These are phyloP conservation scores for Phytopythium delawarense DNA, from an alignment of 352 stramenopile species.

Conservation along the genomic window DNA sequence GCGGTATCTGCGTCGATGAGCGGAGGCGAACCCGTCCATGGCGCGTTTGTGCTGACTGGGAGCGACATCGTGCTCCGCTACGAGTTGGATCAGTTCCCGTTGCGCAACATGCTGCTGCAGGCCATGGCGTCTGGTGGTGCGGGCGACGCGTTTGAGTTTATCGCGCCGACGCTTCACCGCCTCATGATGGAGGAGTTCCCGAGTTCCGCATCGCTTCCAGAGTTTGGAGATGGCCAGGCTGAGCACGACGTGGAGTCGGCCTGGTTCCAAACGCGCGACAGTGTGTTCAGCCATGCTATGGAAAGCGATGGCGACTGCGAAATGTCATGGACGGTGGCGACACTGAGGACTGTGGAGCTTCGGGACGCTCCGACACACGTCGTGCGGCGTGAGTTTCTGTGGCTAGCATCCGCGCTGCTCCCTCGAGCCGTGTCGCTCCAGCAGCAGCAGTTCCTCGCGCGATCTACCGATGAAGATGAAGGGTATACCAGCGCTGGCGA, in stretches of 20 bases:
- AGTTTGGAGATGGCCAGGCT: neutral
- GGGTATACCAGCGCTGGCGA: neutral
- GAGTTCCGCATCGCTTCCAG: conserved; percentile 5
- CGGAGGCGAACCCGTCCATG: neutral
- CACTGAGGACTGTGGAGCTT: conserved; percentile 4
- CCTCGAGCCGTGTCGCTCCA: neutral
- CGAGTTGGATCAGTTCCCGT: conserved; percentile 33
- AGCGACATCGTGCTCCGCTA: conserved; percentile 54
- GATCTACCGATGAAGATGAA: neutral
- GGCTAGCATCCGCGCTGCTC: conserved; percentile 1
- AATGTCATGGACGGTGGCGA: neutral
- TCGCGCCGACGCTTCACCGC: conserved; percentile 40
- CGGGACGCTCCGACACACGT: neutral
- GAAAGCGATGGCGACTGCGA: neutral
- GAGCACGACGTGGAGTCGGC: conserved; percentile 18
- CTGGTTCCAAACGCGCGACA: conserved; percentile 28
- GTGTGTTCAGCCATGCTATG: neutral
- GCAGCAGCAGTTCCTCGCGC: neutral
- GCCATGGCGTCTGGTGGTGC: conserved; percentile 26
- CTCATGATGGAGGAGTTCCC: conserved; percentile 57
- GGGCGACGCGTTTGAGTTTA: conserved; percentile 44
- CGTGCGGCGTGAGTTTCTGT: neutral
- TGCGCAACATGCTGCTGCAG: conserved; percentile 43
- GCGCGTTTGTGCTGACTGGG: conserved; percentile 5
- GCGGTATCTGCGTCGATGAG: conserved; percentile 28